A percentile compares a stretch with the other conserved stretches of the same genome.
Evolutionary conservation across 2,329 filamentous ascomycete genomes (phyloP).

Genomic region (Ophiocordyceps sinensis): DNA sequence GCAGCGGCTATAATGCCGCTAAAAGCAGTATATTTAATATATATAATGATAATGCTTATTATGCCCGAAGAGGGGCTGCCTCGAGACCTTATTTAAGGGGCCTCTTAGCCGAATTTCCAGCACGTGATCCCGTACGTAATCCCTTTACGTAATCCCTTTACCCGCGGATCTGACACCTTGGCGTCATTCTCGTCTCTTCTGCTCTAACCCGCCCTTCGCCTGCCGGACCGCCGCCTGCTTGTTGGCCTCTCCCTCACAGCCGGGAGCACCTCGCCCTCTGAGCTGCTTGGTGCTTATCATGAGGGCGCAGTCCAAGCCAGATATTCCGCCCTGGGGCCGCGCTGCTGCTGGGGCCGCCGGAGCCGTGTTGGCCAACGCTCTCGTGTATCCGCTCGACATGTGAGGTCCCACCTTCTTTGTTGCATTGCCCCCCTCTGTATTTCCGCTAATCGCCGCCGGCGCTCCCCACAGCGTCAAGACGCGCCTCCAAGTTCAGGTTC

Average conservation of each 20-base stretch:
- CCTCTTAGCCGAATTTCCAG: too few species aligned
- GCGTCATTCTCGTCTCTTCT: too few species aligned
- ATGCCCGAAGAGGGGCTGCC: too few species aligned
- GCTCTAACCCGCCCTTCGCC: too few species aligned
- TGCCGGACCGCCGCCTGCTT: background rate
- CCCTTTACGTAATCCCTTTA: too few species aligned
- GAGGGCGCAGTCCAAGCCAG: slow-evolving; percentile 48
- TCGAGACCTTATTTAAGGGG: too few species aligned
- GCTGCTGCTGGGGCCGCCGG: slow-evolving; percentile 87
- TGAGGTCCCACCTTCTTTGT: slow-evolving; percentile 30
- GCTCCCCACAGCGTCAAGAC: slow-evolving; percentile 66
- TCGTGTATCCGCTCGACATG: slow-evolving; percentile 96
- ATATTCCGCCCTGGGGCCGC: slow-evolving; percentile 80
- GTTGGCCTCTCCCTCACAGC: background rate
- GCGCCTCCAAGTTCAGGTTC: slow-evolving; percentile 86
- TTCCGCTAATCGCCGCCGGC: background rate
- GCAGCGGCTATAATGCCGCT: too few species aligned
- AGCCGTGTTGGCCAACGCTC: slow-evolving; percentile 83
- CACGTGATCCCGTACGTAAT: too few species aligned
- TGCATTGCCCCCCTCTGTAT: background rate
- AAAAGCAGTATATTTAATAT: too few species aligned
- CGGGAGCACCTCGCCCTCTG: background rate
- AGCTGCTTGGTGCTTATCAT: slow-evolving; percentile 15
- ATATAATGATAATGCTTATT: too few species aligned
- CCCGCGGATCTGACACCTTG: too few species aligned